Base-by-base conservation (phyloP, 148 eudicot species). In the Rhododendron henanense region DNA sequence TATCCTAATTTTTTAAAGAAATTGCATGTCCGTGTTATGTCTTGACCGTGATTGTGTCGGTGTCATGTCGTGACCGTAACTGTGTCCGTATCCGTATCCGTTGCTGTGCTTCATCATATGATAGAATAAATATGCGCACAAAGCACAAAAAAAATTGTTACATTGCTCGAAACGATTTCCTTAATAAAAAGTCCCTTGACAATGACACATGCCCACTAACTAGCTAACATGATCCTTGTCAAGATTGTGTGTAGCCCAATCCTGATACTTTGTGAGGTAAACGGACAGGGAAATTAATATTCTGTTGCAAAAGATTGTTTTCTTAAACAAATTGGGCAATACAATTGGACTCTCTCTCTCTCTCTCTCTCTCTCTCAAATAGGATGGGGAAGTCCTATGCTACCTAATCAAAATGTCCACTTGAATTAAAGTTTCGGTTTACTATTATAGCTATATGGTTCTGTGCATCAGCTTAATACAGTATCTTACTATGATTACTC, bases 151-250 rank as follows among this genome's bases (percentile, higher is more conserved):
- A 88, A 51, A 83, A 67, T 47, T 83, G 19, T 63, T 83, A n/a
- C 80, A 61, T 71, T 87, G 86, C 89, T 83, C 87, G 74, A 87
- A 47, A 57, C 87, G 88, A 90, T 85, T 87, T 86, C 82, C 63
- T 51, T 79, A 50, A 79, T 37, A 79, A 25, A 23, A 69, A 19
- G 50, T 84, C n/a, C 25, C 65, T 81, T 44, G 77, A 69, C 28
- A 35, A 44, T 73, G 45, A 84, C 45, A 57, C 83, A 23, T 87
- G 87, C 84, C 85, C 81, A 48, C 85, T 69, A 48, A 73, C 41
- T 83, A 65, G 89, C 84, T 28, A 75, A 81, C 89, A 87, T 69
- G 79, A 87, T 90, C 69, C 53, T 82, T 48, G 55, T 65, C 10
- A 82, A 78, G 83, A 85, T 86, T 84, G 80, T 50, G 73, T 84